Base-by-base conservation (phyloP, 176 grass and related monocot species). In the Themeda triandra region DNA sequence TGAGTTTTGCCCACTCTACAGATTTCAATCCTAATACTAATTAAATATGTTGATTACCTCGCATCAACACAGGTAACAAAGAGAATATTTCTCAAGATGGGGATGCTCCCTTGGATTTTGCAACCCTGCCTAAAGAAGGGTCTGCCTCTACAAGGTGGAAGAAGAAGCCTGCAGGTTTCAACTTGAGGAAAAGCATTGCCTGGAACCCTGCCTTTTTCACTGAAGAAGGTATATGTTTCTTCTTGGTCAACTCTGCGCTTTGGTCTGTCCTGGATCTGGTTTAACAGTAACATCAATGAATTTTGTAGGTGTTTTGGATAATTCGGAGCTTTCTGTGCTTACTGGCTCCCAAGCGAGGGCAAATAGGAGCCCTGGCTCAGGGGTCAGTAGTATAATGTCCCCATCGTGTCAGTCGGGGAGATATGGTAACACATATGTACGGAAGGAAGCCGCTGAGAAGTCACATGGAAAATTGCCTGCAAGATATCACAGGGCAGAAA, bases 191-290 rank as follows among this genome's bases (percentile, higher is more conserved):
- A 83, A 98, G 96, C 77, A 92, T 98, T 33, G 91, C 96, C 29
- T 98, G 93, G 93, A 98, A 98, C 76, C 87, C 91, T 60, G 93
- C 96, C 76, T 98, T 98, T 83, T 87, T 92, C 70, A 90, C 80
- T 0, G 96, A 98, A 79, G 80, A 95, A 90, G 96, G 96, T 94
- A 75, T 19, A 21, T 17, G 24, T 3, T 40, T 6, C 27, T 54
- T 73, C 40, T 49, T 63, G 30, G 19, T 3, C 44, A 37, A 39
- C 48, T 89, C 66, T 35, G 12, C 10, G 4, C 24, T 8, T 23
- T 7, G 4, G 11, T 35, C 11, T 15, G 11, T 23, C 31, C 39
- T 35, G 36, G 7, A 48, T 2, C 73, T 86, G 17, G 0, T 80
- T 83, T 6, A 69, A 36, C 11, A 75, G 28, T 23, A 25, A 67